Evolutionary conservation across 345 rosid species (phyloP).

Genomic region (Citrus mangshanensis): DNA sequence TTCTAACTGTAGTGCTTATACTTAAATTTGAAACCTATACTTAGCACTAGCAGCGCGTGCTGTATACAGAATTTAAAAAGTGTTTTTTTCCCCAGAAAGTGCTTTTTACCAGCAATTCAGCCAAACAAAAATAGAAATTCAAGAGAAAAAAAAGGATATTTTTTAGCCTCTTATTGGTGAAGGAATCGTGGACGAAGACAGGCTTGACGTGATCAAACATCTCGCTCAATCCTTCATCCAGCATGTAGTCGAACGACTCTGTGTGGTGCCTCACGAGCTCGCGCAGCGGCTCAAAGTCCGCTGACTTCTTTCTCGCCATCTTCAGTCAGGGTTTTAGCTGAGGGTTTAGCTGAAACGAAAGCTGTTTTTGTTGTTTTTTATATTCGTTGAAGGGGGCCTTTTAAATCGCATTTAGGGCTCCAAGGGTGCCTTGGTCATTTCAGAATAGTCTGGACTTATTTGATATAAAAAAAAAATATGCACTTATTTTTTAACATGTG

Average conservation of each 20-base stretch:
- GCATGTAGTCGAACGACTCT: slow-evolving; percentile 82
- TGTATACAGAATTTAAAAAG: neutral
- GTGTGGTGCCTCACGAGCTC: slow-evolving; percentile 79
- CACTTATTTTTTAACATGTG: no score
- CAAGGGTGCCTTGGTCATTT: neutral
- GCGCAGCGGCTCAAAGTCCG: slow-evolving; percentile 44
- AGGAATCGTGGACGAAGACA: slow-evolving; percentile 43
- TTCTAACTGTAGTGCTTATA: neutral
- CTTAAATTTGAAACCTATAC: neutral
- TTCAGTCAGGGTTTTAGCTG: neutral
- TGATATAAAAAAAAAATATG: no score
- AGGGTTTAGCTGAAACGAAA: neutral
- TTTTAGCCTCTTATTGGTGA: slow-evolving; percentile 40
- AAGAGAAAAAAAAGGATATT: slow-evolving; percentile 56
- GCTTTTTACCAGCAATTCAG: neutral
- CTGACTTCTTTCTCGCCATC: slow-evolving; percentile 11
- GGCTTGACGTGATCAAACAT: slow-evolving; percentile 67
- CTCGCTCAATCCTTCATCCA: slow-evolving; percentile 63
- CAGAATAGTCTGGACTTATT: neutral
- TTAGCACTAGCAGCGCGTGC: no score
- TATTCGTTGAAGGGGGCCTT: no score
- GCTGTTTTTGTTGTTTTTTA: no score
- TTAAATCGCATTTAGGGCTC: no score
- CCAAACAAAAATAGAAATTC: neutral
- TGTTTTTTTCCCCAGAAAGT: no score